Conservation (phyloP, 768 basidiomycete species). For the Asterophora lycoperdoides region DNA sequence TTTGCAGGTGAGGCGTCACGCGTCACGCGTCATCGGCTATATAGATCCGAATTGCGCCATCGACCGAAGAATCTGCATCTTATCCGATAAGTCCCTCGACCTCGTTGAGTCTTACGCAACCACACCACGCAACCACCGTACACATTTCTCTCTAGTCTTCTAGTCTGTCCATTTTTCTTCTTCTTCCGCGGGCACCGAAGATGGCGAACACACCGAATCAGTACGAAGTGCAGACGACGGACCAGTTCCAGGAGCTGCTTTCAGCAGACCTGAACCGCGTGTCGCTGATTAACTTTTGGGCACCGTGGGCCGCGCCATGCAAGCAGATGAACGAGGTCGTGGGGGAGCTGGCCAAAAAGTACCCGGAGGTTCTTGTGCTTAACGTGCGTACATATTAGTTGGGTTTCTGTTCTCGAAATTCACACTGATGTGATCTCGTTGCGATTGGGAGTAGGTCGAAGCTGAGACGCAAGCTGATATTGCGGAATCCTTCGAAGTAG, state of each 20-base stretch:
- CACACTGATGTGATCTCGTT: neutral
- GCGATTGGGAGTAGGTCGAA: conserved; percentile 58
- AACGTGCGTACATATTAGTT: conserved; percentile 47
- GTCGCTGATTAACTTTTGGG: conserved; percentile 93
- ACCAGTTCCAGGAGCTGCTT: conserved; percentile 72
- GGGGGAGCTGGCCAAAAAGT: conserved; percentile 66
- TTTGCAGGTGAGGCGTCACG: no score
- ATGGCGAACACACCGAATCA: conserved; percentile 29
- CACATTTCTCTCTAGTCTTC: no score
- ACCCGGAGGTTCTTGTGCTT: conserved; percentile 66
- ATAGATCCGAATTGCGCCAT: conserved; percentile 19
- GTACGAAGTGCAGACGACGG: conserved; percentile 50
- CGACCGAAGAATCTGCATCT: conserved; percentile 2
- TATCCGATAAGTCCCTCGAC: conserved; percentile 15
- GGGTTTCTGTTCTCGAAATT: neutral
- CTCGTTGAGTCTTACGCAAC: no score
- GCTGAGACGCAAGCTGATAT: conserved; percentile 81
- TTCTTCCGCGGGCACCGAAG: neutral
- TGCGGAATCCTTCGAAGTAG: conserved; percentile 87
- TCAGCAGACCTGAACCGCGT: conserved; percentile 73
- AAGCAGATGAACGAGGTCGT: conserved; percentile 82
- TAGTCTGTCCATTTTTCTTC: conserved; percentile 5
- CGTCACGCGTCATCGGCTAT: no score
- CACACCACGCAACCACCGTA: no score
- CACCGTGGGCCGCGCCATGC: conserved; percentile 90